Base-by-base conservation (phyloP, 768 basidiomycete species). In the Mycena kentingensis region DNA sequence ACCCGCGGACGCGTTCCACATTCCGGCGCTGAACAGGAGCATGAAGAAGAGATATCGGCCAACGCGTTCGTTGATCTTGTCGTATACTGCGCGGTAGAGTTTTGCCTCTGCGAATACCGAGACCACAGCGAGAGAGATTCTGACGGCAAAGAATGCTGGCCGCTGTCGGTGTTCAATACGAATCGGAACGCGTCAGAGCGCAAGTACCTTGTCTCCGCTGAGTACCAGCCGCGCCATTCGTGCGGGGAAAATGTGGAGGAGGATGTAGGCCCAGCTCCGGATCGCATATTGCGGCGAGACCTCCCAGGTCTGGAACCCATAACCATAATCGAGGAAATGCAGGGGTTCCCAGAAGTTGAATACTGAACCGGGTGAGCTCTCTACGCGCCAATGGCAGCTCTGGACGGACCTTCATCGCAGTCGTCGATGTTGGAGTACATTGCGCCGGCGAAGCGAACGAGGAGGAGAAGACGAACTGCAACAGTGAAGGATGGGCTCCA, bases 281-380 rank as follows among this genome's bases (percentile, higher is more conserved):
- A 99, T 85, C n/a, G 94, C 85, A 65, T 87, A 97, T 46, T 79
- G 73, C 11, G 97, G 94, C 8, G 94, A 90, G 5, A 91, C 83
- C 66, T 99, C 97, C 97, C 97, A 99, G 0, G 97, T 98, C 71
- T 98, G 96, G 69, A 99, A 98, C 7, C 90, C 97, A 54, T 85
- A 77, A 22, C 92, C 93, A 51, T 84, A 74, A 52, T 87, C 82
- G 51, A 97, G 77, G 65, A 94, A 95, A 72, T 99, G 97, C 15
- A 99, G 73, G 18, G 97, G 97, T 65, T 98, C 97, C 93, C 93
- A 98, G 70, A 97, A 99, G 72, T 99, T 99, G 80, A 86, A 99
- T 12, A 97, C 97, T 99, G 47, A 26, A 12, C 19, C 27, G 26
- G 45, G 45, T 22, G 24, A 55, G 45, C 29, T 52, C 25, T 58